These are phyloP conservation scores for Porphyrellus cyaneotinctus DNA, from an alignment of 768 basidiomycete species.

Conservation along the genomic window DNA sequence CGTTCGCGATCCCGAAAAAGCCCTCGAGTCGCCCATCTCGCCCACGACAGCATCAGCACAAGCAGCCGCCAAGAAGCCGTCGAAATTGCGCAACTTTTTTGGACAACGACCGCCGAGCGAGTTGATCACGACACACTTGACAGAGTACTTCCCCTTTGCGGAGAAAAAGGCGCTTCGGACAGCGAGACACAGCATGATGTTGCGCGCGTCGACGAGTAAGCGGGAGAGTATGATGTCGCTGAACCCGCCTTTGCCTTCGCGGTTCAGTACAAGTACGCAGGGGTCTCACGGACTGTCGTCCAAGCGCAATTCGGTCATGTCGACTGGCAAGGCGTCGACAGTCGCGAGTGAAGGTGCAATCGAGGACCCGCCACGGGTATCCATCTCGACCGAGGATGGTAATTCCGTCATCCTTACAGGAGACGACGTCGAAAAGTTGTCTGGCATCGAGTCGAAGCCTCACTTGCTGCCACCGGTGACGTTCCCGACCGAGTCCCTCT, in stretches of 20 bases:
- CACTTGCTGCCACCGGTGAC: slow-evolving; percentile 75
- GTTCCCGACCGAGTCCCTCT: slow-evolving; percentile 72
- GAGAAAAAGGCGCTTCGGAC: slow-evolving; percentile 91
- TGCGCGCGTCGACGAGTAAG: slow-evolving; percentile 46
- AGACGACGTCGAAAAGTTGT: slow-evolving; percentile 39
- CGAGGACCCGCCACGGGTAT: slow-evolving; percentile 66
- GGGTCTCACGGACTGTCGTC: slow-evolving; percentile 43
- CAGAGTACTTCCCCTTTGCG: slow-evolving; percentile 92
- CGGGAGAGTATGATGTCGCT: slow-evolving; percentile 42
- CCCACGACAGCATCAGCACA: slow-evolving; percentile 34
- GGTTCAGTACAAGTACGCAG: slow-evolving; percentile 35
- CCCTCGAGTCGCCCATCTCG: slow-evolving; percentile 55
- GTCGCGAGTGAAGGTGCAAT: slow-evolving; percentile 16
- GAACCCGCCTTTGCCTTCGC: slow-evolving; percentile 41
- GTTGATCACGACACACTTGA: slow-evolving; percentile 89
- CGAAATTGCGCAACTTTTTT: slow-evolving; percentile 91
- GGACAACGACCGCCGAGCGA: slow-evolving; percentile 97
- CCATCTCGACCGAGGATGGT: slow-evolving; percentile 72
- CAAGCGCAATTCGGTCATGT: slow-evolving; percentile 39
- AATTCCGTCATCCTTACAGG: slow-evolving; percentile 57
- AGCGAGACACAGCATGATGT: slow-evolving; percentile 84
- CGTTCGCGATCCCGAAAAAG: slow-evolving; percentile 71
- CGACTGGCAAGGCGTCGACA: slow-evolving; percentile 33
- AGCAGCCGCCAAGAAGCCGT: slow-evolving; percentile 40
- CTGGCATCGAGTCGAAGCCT: slow-evolving; percentile 35